Base-by-base conservation (phyloP, 2,329 filamentous ascomycete genomes). In the Paramyrothecium sp. region DNA sequence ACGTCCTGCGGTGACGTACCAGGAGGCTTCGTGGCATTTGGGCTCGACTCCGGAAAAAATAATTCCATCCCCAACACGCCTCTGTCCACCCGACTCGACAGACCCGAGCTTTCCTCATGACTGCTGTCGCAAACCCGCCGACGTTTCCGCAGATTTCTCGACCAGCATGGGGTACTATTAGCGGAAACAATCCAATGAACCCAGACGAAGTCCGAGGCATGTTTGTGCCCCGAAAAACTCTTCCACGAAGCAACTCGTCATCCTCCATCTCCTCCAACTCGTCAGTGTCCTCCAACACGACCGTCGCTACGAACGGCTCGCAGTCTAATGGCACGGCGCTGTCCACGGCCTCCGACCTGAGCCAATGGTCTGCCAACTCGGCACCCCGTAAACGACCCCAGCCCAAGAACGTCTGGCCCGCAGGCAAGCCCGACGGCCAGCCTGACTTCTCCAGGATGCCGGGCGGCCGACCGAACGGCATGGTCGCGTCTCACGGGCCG, bases 231-330 rank as follows among this genome's bases (percentile, higher is more conserved):
- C 91, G 92, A 67, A 97, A 97, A 78, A 88, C 84, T 70, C 82
- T 92, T 60, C 91, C 94, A 73, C 88, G 94, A 72, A 89, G 89
- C 69, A 96, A 92, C 80, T 98, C 94, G 38, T 95, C 92, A 56
- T 96, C 92, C 7, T 97, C 93, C 52, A 81, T 96, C 58, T 96
- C 92, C 3, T 97, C 93, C 50, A 81, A 96, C 62, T 90, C 91
- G 16, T 88, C 86, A 33, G 76, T 75, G 57, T 83, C 84, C 17
- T 87, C 85, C 7, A 80, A 77, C 12, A 86, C 88, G 2, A 90
- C 89, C 55, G 78, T 90, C 61, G 82, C 85, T 44, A 82, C 85
- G 57, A 80, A 84, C 68, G 79, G 82, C 53, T 79, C 83, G 23
- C 85, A 85, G 67, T 70, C 83, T 63, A 90, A 88, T 83, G 86